phyloP scores from a whole-genome alignment of 495 filamentous ascomycete genomes.

The Hypoxylon lenormandii region DNA sequence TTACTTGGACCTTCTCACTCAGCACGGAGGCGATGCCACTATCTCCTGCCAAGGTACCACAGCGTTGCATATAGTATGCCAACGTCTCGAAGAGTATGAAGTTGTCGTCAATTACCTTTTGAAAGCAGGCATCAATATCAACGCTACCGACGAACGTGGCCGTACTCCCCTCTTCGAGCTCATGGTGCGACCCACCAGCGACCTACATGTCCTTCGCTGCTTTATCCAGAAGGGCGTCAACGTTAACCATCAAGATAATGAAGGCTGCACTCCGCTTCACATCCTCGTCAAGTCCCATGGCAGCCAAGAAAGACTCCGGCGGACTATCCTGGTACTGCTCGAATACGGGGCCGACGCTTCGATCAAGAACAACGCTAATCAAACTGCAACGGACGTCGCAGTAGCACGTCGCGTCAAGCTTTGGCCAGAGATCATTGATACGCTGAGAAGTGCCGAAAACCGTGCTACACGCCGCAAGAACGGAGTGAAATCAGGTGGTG shows the following conservation, averaged over 20 bases:
- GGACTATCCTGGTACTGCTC: background rate
- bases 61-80: constrained; percentile 19
- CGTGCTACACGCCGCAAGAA: too few species aligned
- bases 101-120: constrained; percentile 4
- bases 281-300: background rate
- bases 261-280: constrained; percentile 18
- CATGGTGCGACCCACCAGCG: background rate
- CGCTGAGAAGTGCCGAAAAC: too few species aligned
- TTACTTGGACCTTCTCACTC: background rate
- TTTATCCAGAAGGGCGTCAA: constrained; percentile 18
- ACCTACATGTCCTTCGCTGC: background rate
- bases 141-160: constrained; percentile 1
- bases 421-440: too few species aligned
- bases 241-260: constrained; percentile 12
- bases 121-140: constrained; percentile 1
- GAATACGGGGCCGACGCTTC: background rate
- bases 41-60: background rate
- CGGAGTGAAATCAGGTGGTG: too few species aligned
- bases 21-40: constrained; percentile 2
- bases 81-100: background rate
- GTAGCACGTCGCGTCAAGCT: too few species aligned
- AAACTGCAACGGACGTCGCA: too few species aligned
- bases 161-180: constrained; percentile 12
- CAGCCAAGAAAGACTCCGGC: background rate
- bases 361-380: too few species aligned